Conservation (phyloP, 176 grass and related monocot genomes). For the Chrysopogon serrulatus region DNA sequence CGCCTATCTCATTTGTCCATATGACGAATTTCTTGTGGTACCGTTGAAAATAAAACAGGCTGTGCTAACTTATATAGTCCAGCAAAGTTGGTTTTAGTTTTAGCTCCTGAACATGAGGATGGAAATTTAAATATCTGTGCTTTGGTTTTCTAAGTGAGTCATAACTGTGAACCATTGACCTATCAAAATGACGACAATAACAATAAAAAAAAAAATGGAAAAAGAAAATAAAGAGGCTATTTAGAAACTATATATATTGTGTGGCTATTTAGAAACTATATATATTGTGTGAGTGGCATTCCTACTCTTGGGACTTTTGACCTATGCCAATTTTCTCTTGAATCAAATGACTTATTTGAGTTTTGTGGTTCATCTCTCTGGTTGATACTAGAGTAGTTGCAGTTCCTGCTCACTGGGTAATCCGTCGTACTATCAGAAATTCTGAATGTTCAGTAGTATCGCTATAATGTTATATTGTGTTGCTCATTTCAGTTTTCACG, state of each 20-base stretch:
- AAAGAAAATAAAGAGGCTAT: background rate
- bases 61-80: background rate
- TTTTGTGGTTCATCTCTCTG: background rate
- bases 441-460: background rate
- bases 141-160: background rate
- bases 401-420: background rate
- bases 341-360: background rate
- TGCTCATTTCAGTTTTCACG: constrained; percentile 19
- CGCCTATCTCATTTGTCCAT: background rate
- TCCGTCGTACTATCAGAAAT: background rate
- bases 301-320: background rate
- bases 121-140: background rate
- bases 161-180: background rate
- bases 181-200: background rate
- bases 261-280: too few relatives aligned
- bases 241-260: constrained; percentile 16
- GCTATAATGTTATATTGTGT: background rate
- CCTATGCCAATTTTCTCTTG: background rate
- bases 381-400: background rate
- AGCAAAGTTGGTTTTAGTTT: background rate
- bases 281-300: too few relatives aligned
- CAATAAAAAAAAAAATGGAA: too few relatives aligned
- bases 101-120: background rate
- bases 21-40: background rate
- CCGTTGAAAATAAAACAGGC: background rate